Conservation (phyloP, 2,329 filamentous ascomycete species). For the Cercospora sp. region DNA sequence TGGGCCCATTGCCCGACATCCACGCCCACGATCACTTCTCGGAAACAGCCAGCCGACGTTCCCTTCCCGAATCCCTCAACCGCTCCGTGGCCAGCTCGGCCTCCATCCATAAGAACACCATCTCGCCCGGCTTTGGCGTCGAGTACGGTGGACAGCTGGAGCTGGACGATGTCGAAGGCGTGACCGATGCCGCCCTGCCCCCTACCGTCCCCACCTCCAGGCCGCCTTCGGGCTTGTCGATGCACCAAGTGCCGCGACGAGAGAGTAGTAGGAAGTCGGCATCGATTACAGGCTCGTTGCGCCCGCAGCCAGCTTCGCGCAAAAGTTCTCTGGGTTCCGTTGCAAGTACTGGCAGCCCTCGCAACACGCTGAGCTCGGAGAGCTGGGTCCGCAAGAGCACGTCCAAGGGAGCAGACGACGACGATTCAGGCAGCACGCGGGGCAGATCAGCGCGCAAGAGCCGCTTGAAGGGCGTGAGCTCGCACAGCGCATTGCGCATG, state of each 20-base stretch:
- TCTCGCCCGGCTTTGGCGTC: conserved; percentile 59
- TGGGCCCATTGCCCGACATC: conserved; percentile 29
- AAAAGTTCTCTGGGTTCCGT: conserved; percentile 24
- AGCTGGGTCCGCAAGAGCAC: conserved; percentile 35
- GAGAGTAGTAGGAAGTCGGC: conserved; percentile 9
- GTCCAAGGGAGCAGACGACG: conserved; percentile 20
- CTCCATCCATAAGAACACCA: conserved; percentile 21
- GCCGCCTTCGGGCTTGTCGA: conserved; percentile 73
- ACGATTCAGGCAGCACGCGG: conserved; percentile 27
- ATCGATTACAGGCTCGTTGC: conserved; percentile 16
- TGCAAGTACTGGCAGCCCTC: conserved; percentile 38
- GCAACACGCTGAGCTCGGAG: conserved; percentile 37
- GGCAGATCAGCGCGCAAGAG: conserved; percentile 25
- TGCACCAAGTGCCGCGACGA: conserved; percentile 51
- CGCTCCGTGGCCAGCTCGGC: conserved; percentile 29
- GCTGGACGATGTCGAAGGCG: conserved; percentile 28
- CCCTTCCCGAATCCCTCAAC: conserved; percentile 27
- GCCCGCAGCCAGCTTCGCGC: conserved; percentile 21
- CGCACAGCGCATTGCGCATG: conserved; percentile 30
- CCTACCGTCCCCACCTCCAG: conserved; percentile 66
- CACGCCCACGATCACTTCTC: conserved; percentile 25
- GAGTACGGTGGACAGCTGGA: conserved; percentile 62
- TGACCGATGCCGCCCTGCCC: conserved; percentile 31
- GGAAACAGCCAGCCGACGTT: conserved; percentile 26
- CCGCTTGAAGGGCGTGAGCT: conserved; percentile 28